Conservation (phyloP, 148 eudicot species). For the Limonium bicolor region DNA sequence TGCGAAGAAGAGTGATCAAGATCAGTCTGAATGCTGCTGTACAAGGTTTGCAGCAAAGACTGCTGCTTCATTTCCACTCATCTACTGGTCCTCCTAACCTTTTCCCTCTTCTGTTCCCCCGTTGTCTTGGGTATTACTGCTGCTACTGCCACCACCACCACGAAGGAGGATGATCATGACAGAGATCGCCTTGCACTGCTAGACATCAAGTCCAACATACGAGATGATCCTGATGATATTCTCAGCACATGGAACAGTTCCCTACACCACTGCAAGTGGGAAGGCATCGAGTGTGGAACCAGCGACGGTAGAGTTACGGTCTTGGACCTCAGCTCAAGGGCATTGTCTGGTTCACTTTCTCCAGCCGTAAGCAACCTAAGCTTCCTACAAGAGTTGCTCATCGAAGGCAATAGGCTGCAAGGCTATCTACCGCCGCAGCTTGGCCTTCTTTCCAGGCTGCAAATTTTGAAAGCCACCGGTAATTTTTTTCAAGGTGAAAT, state of each 20-base stretch:
- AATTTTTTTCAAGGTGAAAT: slow-evolving; percentile 19
- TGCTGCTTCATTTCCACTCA: too few relatives aligned
- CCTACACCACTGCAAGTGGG: slow-evolving; percentile 23
- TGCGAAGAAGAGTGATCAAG: too few relatives aligned
- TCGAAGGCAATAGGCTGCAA: slow-evolving; percentile 11
- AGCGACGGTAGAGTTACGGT: slow-evolving; percentile 10
- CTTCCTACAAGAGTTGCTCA: slow-evolving; percentile 9
- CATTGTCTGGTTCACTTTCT: slow-evolving; percentile 16
- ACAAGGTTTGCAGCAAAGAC: too few relatives aligned
- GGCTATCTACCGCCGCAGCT: slow-evolving; percentile 24
- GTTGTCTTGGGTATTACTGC: too few relatives aligned
- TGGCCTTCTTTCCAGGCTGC: slow-evolving; percentile 13
- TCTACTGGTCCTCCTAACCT: too few relatives aligned
- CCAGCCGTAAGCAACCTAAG: slow-evolving; percentile 32
- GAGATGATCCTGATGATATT: slow-evolving; percentile 2
- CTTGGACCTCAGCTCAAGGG: slow-evolving; percentile 7
- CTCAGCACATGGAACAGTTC: slow-evolving; percentile 31
- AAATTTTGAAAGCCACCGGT: not conserved
- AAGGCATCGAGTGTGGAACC: slow-evolving; percentile 19
- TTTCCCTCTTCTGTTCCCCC: too few relatives aligned
- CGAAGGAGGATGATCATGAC: too few relatives aligned
- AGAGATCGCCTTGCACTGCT: slow-evolving; percentile 20
- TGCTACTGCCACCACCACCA: too few relatives aligned
- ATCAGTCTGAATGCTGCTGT: too few relatives aligned
- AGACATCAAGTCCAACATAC: slow-evolving; percentile 17